Percentiles rank a stretch among this genome's conserved stretches.
phyloP scores from a whole-genome alignment of 805 yeast genomes.

The Yamadazyma kitorensis region DNA sequence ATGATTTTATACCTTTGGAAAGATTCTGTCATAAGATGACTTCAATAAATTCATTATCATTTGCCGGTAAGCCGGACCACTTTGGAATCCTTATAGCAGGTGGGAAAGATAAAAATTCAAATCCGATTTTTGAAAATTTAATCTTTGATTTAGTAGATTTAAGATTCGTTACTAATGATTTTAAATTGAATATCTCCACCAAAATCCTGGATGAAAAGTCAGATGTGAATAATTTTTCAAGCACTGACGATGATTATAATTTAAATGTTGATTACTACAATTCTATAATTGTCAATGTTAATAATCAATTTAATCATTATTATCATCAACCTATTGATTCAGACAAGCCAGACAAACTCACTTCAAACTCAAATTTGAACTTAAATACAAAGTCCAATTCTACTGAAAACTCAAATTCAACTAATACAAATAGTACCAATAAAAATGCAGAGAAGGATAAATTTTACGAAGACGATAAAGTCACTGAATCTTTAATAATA shows the following conservation, averaged over 20 bases:
- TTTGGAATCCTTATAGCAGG: slow-evolving; percentile 54
- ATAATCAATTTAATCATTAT: slow-evolving; percentile 22
- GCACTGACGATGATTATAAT: slow-evolving; percentile 16
- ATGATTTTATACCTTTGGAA: slow-evolving; percentile 25
- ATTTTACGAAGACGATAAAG: slow-evolving; percentile 1
- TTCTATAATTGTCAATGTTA: slow-evolving; percentile 32
- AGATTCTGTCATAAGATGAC: slow-evolving; percentile 57
- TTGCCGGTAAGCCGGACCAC: slow-evolving; percentile 37
- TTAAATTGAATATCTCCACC: slow-evolving; percentile 6
- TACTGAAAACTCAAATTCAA: slow-evolving; percentile 2
- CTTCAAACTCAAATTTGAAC: neutral
- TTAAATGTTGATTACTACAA: slow-evolving; percentile 30
- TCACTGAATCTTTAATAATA: slow-evolving; percentile 24
- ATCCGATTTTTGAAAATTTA: slow-evolving; percentile 29
- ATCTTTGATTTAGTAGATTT: slow-evolving; percentile 46
- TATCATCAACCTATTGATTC: too few species aligned
- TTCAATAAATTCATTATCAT: slow-evolving; percentile 34
- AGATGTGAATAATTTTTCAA: slow-evolving; percentile 14
- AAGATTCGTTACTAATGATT: slow-evolving; percentile 21
- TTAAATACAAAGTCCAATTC: slow-evolving; percentile 2
- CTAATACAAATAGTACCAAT: slow-evolving; percentile 1
- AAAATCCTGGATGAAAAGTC: neutral
- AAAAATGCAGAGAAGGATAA: slow-evolving; percentile 4
- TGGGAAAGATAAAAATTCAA: slow-evolving; percentile 42
- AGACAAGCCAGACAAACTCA: too few species aligned